A percentile compares a stretch with the other conserved stretches of the same genome.
Conservation (phyloP, 257 asterid genomes). For the Knoxia roxburghii region DNA sequence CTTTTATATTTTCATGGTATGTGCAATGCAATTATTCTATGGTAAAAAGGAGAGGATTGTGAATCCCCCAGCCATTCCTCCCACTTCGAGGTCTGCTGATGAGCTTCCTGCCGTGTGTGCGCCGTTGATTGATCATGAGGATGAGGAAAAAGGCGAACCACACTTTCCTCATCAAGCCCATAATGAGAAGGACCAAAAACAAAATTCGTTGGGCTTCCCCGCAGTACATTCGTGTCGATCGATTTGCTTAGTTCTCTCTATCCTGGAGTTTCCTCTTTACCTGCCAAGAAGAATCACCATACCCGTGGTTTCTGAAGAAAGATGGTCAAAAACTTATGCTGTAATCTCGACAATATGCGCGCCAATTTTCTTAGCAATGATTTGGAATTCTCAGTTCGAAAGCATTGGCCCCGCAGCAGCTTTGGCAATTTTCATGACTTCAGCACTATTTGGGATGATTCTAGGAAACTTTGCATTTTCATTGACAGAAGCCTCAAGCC, state of each 20-base stretch:
- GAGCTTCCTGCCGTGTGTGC: slow-evolving; percentile 14
- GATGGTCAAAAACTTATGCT: slow-evolving; percentile 64
- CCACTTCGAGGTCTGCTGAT: slow-evolving; percentile 9
- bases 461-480: slow-evolving; percentile 37
- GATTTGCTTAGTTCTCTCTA: slow-evolving; percentile 10
- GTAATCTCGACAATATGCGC: slow-evolving; percentile 39
- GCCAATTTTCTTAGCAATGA: slow-evolving; percentile 43
- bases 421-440: slow-evolving; percentile 19
- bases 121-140: slow-evolving; percentile 39
- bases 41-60: slow-evolving; percentile 20
- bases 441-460: slow-evolving; percentile 30
- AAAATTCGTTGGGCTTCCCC: not conserved
- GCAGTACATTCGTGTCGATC: slow-evolving; percentile 1
- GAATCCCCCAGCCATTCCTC: not conserved
- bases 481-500: slow-evolving; percentile 35
- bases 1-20: slow-evolving; percentile 47
- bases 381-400: slow-evolving; percentile 27
- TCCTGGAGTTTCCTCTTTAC: slow-evolving; percentile 54
- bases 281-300: slow-evolving; percentile 75
- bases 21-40: slow-evolving; percentile 43
- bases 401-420: not conserved
- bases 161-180: not conserved
- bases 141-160: slow-evolving; percentile 32
- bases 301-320: slow-evolving; percentile 49
- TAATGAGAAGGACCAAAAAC: not conserved